Evolutionary conservation across 2,329 filamentous ascomycete genomes (phyloP).

Genomic region (Sporothrix schenckii): DNA sequence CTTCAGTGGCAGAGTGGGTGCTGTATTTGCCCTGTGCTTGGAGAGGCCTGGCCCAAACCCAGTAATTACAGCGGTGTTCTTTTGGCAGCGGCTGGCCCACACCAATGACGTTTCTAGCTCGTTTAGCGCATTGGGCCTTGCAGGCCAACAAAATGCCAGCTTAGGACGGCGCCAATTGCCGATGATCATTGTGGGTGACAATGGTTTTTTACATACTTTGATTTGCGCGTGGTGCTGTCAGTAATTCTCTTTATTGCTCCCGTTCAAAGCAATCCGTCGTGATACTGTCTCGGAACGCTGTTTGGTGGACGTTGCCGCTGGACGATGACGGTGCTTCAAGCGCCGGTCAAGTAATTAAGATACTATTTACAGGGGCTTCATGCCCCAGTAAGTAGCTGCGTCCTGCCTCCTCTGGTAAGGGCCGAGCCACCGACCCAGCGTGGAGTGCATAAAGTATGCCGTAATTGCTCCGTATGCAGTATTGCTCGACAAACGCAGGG

Average conservation of each 20-base stretch:
- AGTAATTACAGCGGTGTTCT: no score
- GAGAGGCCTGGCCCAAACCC: background rate
- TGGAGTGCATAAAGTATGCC: no score
- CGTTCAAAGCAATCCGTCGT: background rate
- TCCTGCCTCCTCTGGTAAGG: background rate
- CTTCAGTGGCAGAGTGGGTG: background rate
- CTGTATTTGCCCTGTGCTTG: background rate
- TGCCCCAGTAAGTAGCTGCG: no score
- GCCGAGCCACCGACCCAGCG: no score
- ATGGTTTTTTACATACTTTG: background rate
- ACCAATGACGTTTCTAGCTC: slow-evolving; percentile 25
- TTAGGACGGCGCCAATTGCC: background rate
- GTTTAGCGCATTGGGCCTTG: background rate
- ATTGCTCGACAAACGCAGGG: background rate
- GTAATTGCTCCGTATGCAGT: no score
- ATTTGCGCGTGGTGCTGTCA: background rate
- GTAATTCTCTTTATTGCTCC: background rate
- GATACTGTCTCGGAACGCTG: background rate
- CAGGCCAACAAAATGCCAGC: background rate
- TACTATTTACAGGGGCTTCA: background rate
- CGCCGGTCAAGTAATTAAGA: background rate
- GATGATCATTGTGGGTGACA: background rate
- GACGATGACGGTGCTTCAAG: background rate
- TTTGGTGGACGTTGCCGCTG: background rate
- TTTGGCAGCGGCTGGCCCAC: slow-evolving; percentile 18